phyloP scores from a whole-genome alignment of 148 eudicot species.

The Fallopia convolvulus region DNA sequence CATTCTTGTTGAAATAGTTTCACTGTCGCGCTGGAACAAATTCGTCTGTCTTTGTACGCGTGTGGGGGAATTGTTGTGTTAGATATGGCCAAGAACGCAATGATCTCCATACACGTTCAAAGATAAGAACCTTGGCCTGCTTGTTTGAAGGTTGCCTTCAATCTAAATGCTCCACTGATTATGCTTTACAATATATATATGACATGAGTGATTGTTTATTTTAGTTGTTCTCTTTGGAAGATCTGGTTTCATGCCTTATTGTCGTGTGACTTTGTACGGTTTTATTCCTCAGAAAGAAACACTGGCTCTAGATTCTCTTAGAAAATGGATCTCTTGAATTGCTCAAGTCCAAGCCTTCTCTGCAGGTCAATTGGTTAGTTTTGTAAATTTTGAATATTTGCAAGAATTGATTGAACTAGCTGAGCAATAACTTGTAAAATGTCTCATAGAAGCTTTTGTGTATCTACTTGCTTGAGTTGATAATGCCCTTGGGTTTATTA shows the following conservation, averaged over 20 bases:
- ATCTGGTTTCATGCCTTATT: background rate
- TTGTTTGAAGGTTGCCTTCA: too few species aligned
- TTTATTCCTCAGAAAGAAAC: too few species aligned
- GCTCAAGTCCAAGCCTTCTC: background rate
- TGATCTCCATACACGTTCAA: background rate
- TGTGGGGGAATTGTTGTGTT: background rate
- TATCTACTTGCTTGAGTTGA: background rate
- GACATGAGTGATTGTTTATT: background rate
- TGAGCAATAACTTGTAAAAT: background rate
- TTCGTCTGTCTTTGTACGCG: background rate
- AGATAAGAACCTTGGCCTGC: background rate
- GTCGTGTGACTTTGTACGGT: too few species aligned
- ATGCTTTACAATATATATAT: background rate
- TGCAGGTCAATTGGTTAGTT: background rate
- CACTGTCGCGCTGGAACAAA: background rate
- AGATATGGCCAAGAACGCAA: background rate
- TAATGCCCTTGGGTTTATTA: background rate
- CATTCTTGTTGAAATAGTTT: background rate
- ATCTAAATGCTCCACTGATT: too few species aligned
- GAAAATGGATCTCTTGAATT: background rate
- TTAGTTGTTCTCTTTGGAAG: background rate
- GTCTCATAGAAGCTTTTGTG: background rate
- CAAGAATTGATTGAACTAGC: background rate
- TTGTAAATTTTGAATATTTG: background rate
- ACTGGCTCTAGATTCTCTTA: background rate